phyloP scores from a whole-genome alignment of 495 filamentous ascomycete genomes.

The Choiromyces venosus region DNA sequence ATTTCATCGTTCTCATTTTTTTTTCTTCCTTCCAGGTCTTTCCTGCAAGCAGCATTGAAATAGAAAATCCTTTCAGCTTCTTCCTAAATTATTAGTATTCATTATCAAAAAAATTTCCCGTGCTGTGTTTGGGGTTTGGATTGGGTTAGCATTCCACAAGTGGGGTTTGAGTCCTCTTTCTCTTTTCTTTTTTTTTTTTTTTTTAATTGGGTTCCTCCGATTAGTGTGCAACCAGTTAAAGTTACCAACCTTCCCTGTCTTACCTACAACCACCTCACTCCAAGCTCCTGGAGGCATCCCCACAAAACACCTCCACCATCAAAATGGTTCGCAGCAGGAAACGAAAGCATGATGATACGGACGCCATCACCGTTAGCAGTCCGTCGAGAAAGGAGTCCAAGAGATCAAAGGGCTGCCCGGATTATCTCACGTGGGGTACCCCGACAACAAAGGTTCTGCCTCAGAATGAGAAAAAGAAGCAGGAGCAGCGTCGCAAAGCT shows the following conservation, averaged over 20 bases:
- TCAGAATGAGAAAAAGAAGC: conserved; percentile 12
- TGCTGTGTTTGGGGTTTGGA: not conserved
- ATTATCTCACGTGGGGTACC: not conserved
- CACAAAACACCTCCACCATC: not conserved
- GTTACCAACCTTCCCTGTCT: not conserved
- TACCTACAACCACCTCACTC: conserved; percentile 1
- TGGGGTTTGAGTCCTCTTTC: not conserved
- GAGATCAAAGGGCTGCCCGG: conserved; percentile 18
- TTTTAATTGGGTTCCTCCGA: not conserved
- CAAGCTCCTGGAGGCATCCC: not conserved
- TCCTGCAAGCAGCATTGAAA: not conserved
- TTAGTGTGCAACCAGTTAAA: not conserved
- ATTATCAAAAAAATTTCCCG: not conserved
- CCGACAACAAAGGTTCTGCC: not conserved
- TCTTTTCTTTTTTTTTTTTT: not conserved
- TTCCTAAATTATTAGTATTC: not conserved
- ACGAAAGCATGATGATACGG: conserved; percentile 32
- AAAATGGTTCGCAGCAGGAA: conserved; percentile 27
- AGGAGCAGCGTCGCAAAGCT: conserved; percentile 14
- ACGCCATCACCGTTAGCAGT: conserved; percentile 18
- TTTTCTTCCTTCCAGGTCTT: not conserved
- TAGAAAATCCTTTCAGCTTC: not conserved
- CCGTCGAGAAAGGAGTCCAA: conserved; percentile 21
- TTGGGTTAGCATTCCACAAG: not conserved
- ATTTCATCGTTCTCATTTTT: not conserved